phyloP scores from a whole-genome alignment of 768 basidiomycete species.

The Lactarius evosmus region DNA sequence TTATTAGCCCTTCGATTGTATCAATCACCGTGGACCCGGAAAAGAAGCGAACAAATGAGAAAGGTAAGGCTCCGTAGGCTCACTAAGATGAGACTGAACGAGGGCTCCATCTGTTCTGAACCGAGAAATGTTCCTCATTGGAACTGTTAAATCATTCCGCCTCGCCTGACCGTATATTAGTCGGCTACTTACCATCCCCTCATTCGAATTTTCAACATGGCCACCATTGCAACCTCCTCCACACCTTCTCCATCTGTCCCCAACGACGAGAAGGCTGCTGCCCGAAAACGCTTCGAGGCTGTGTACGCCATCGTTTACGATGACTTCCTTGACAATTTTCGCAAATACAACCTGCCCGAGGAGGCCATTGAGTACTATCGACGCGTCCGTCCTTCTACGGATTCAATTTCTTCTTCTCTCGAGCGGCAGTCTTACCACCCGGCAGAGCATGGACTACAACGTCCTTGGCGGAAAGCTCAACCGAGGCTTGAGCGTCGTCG shows the following conservation, averaged over 20 bases:
- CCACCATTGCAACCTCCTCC: too few relatives aligned
- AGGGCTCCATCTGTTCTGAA: too few relatives aligned
- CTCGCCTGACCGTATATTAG: too few relatives aligned
- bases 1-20: too few relatives aligned
- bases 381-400: slow-evolving; percentile 68
- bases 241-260: background rate
- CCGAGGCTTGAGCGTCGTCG: slow-evolving; percentile 91
- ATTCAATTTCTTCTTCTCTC: background rate
- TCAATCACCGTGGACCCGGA: too few relatives aligned
- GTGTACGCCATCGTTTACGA: slow-evolving; percentile 70
- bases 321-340: slow-evolving; percentile 70
- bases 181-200: too few relatives aligned
- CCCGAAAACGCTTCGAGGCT: slow-evolving; percentile 62
- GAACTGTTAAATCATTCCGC: too few relatives aligned
- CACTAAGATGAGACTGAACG: too few relatives aligned
- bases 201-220: too few relatives aligned
- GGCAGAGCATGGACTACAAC: slow-evolving; percentile 85
- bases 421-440: slow-evolving; percentile 7
- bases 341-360: slow-evolving; percentile 69
- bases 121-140: too few relatives aligned
- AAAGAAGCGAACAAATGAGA: too few relatives aligned
- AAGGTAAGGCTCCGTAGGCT: too few relatives aligned
- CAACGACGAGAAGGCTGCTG: slow-evolving; percentile 23
- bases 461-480: slow-evolving; percentile 95
- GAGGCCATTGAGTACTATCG: slow-evolving; percentile 85